These are phyloP conservation scores for Leptographium lundbergii DNA, from an alignment of 2,329 filamentous ascomycete species.

Conservation along the genomic window DNA sequence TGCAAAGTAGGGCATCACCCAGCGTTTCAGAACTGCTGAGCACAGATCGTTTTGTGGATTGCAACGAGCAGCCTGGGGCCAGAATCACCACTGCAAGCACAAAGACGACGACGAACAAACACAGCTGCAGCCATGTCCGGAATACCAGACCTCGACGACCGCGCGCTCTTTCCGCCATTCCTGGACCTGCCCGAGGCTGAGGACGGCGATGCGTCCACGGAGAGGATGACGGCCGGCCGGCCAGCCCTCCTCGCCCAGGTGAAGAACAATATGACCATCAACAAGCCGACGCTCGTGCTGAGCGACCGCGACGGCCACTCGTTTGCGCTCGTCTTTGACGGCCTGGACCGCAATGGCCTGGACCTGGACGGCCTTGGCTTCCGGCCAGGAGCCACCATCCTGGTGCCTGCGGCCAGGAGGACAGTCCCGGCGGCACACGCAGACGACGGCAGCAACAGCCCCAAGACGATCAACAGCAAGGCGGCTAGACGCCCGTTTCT, in stretches of 20 bases:
- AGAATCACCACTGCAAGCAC: neutral
- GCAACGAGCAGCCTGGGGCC: neutral
- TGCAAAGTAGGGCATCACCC: neutral
- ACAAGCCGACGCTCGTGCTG: slow-evolving; percentile 33
- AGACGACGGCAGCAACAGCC: slow-evolving; percentile 12
- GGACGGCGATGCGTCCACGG: neutral
- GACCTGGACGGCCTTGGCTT: slow-evolving; percentile 20
- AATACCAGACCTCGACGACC: slow-evolving; percentile 21
- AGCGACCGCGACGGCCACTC: slow-evolving; percentile 24
- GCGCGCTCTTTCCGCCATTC: slow-evolving; percentile 22
- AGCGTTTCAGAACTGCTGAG: neutral
- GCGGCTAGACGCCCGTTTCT: slow-evolving; percentile 27
- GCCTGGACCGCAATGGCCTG: slow-evolving; percentile 21
- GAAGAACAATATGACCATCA: slow-evolving; percentile 35
- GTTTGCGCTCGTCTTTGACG: slow-evolving; percentile 35
- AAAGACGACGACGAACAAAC: neutral
- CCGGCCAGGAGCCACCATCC: slow-evolving; percentile 25
- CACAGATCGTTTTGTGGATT: neutral
- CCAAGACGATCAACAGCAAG: slow-evolving; percentile 4
- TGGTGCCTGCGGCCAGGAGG: slow-evolving; percentile 22
- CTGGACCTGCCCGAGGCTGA: slow-evolving; percentile 16
- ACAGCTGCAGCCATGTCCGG: slow-evolving; percentile 4
- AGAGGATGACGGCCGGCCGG: neutral
- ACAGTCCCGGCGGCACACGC: slow-evolving; percentile 16
- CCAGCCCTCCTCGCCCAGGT: slow-evolving; percentile 32